Evolutionary conservation across 2,329 filamentous ascomycete species (phyloP).

Genomic region (Aspergillus phoenicis): DNA sequence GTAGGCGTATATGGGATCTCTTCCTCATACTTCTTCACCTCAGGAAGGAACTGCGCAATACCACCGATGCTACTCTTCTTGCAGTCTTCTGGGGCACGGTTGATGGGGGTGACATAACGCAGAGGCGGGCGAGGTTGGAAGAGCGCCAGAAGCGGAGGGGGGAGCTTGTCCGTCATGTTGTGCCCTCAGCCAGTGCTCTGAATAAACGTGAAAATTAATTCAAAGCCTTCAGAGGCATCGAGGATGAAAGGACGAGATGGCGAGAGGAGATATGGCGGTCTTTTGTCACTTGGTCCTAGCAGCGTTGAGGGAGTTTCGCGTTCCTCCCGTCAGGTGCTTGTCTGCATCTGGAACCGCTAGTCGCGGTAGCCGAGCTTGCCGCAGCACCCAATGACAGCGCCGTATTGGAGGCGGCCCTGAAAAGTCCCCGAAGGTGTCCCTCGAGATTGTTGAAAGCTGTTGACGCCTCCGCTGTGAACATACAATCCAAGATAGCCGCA

Average conservation of each 20-base stretch:
- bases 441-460: constrained; percentile 5
- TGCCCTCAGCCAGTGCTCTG: constrained; percentile 12
- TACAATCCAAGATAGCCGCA: constrained; percentile 19
- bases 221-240: neutral
- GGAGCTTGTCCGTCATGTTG: constrained; percentile 93
- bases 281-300: constrained; percentile 12
- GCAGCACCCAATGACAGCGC: constrained; percentile 30
- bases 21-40: constrained; percentile 75
- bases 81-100: constrained; percentile 80
- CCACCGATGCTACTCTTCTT: constrained; percentile 73
- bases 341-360: constrained; percentile 16
- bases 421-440: constrained; percentile 28
- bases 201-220: neutral
- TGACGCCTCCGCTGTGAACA: constrained; percentile 5
- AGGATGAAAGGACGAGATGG: constrained; percentile 15
- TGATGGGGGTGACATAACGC: constrained; percentile 81
- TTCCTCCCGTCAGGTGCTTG: constrained; percentile 15
- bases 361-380: constrained; percentile 30
- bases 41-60: constrained; percentile 72
- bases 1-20: constrained; percentile 76
- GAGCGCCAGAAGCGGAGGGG: constrained; percentile 86
- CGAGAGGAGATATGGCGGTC: neutral
- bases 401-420: constrained; percentile 24
- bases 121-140: constrained; percentile 93
- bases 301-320: constrained; percentile 25